Percentiles rank a stretch among this genome's conserved stretches.
These are phyloP conservation scores for Aciculosporium take DNA, from an alignment of 2,329 filamentous ascomycete species.

Conservation along the genomic window DNA sequence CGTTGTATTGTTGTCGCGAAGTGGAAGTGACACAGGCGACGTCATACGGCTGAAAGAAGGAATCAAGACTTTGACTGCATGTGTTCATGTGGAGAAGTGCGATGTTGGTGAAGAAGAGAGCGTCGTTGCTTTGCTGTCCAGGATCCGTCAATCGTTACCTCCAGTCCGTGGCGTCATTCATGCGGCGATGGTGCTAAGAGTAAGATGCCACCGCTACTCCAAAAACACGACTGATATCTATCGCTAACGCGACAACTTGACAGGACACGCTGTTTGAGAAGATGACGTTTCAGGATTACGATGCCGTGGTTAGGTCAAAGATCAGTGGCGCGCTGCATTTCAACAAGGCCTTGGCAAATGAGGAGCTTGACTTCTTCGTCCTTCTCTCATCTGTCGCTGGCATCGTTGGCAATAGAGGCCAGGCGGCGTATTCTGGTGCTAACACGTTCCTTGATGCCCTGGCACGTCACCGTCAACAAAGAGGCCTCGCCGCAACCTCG, in stretches of 20 bases:
- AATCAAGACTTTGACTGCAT: conserved; percentile 22
- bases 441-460: conserved; percentile 28
- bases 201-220: conserved; percentile 6
- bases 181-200: conserved; percentile 28
- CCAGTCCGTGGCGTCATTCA: conserved; percentile 32
- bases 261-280: conserved; percentile 36
- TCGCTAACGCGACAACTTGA: background rate
- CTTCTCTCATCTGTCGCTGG: conserved; percentile 36
- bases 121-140: conserved; percentile 15
- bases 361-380: conserved; percentile 38
- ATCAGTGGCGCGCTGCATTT: conserved; percentile 40
- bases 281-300: conserved; percentile 36
- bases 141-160: conserved; percentile 14
- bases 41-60: conserved; percentile 27
- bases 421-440: conserved; percentile 37
- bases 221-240: too few relatives aligned
- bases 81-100: conserved; percentile 31
- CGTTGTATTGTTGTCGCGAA: conserved; percentile 34
- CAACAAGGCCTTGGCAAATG: conserved; percentile 27
- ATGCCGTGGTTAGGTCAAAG: conserved; percentile 34
- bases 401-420: conserved; percentile 35
- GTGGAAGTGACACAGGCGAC: conserved; percentile 25
- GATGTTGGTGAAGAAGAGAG: conserved; percentile 28
- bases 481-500: conserved; percentile 29
- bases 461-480: conserved; percentile 22